These are phyloP conservation scores for Evansstolkia leycettana DNA, from an alignment of 495 filamentous ascomycete genomes.

Conservation along the genomic window DNA sequence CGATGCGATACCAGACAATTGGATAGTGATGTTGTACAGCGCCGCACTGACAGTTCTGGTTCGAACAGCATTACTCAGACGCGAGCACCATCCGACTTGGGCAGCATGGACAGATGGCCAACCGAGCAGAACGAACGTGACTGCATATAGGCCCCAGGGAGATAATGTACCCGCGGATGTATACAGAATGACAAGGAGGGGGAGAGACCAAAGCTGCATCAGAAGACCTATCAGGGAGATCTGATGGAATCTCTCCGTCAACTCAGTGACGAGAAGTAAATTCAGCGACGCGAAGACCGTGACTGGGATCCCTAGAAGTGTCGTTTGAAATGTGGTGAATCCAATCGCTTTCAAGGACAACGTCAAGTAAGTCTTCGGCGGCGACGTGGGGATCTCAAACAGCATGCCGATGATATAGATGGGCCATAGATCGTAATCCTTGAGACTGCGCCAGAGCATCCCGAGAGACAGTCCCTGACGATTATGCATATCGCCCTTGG, in stretches of 20 bases:
- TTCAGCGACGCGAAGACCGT: conserved; percentile 34
- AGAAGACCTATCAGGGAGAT: conserved; percentile 30
- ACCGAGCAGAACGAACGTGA: conserved; percentile 42
- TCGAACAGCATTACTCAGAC: conserved; percentile 42
- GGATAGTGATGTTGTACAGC: conserved; percentile 31
- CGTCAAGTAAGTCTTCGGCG: conserved; percentile 29
- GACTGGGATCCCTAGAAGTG: conserved; percentile 33
- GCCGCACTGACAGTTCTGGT: conserved; percentile 41
- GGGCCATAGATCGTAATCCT: conserved; percentile 25
- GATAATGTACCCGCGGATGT: conserved; percentile 23
- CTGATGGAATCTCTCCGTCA: conserved; percentile 36
- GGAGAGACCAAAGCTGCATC: conserved; percentile 15
- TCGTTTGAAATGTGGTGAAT: conserved; percentile 32
- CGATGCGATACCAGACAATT: conserved; percentile 30
- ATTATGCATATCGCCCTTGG: conserved; percentile 29
- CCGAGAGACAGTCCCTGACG: background rate
- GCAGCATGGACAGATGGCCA: conserved; percentile 32
- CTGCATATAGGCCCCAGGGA: conserved; percentile 42
- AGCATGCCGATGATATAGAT: conserved; percentile 34
- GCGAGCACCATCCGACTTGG: conserved; percentile 23
- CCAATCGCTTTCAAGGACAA: conserved; percentile 26
- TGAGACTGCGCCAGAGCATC: conserved; percentile 2
- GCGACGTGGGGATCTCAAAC: conserved; percentile 29
- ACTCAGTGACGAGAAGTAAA: conserved; percentile 28
- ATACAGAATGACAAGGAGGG: conserved; percentile 28